A percentile compares a stretch with the other conserved stretches of the same genome.
Conservation (phyloP, 1,139 yeast species). For the Geotrichum carabidarum region DNA sequence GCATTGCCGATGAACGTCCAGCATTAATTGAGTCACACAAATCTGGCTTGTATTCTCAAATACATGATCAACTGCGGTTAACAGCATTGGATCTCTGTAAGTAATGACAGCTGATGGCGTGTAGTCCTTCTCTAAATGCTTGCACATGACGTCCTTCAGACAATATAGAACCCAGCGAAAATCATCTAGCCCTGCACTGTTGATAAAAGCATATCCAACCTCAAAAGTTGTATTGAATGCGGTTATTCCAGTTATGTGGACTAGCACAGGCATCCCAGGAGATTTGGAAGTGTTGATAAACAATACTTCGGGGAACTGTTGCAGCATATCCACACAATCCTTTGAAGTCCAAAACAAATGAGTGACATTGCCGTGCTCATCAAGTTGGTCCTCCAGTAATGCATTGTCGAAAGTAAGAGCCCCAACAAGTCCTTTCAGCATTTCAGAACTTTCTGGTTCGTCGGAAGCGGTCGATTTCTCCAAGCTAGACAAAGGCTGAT, state of each 20-base stretch:
- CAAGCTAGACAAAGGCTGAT: background rate
- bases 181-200: slow-evolving; percentile 9
- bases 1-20: slow-evolving; percentile 16
- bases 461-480: background rate
- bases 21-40: slow-evolving; percentile 19
- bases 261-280: slow-evolving; percentile 10
- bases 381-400: slow-evolving; percentile 16
- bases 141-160: slow-evolving; percentile 15
- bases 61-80: slow-evolving; percentile 17
- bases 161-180: slow-evolving; percentile 18
- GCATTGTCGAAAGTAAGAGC: slow-evolving; percentile 20
- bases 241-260: slow-evolving; percentile 20
- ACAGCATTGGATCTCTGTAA: slow-evolving; percentile 14
- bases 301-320: slow-evolving; percentile 19
- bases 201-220: slow-evolving; percentile 18
- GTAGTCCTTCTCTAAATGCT: slow-evolving; percentile 14
- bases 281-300: slow-evolving; percentile 15
- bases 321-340: slow-evolving; percentile 20
- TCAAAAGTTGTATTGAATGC: slow-evolving; percentile 20
- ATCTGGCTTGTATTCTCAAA: slow-evolving; percentile 19
- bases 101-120: slow-evolving; percentile 19
- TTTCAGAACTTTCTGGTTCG: slow-evolving; percentile 1
- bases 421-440: slow-evolving; percentile 18
- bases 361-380: slow-evolving; percentile 16
- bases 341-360: slow-evolving; percentile 19